Conservation (phyloP, 2,329 filamentous ascomycete species). For the Beauveria sp. region DNA sequence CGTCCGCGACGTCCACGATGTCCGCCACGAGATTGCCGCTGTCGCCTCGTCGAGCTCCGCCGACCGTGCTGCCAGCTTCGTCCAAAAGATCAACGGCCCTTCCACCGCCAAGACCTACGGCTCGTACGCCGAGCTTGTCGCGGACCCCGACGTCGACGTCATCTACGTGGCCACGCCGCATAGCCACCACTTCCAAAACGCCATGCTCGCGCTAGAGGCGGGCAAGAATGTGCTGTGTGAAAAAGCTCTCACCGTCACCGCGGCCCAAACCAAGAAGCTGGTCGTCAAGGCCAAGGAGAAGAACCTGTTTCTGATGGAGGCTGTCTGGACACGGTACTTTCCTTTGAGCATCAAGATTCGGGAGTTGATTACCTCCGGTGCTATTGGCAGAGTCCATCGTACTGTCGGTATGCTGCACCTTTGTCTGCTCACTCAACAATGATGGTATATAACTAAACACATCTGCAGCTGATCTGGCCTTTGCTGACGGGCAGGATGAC, state of each 20-base stretch:
- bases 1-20: slow-evolving; percentile 59
- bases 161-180: slow-evolving; percentile 87
- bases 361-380: slow-evolving; percentile 50
- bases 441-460: slow-evolving; percentile 9
- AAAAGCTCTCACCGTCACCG: slow-evolving; percentile 83
- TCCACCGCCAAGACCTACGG: slow-evolving; percentile 64
- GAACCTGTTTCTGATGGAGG: slow-evolving; percentile 73
- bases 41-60: slow-evolving; percentile 72
- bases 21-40: slow-evolving; percentile 70
- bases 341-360: slow-evolving; percentile 71
- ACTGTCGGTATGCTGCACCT: slow-evolving; percentile 37
- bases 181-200: slow-evolving; percentile 88
- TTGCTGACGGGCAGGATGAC: slow-evolving; percentile 51
- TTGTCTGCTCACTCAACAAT: not conserved
- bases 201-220: slow-evolving; percentile 72
- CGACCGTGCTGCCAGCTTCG: slow-evolving; percentile 62
- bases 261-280: slow-evolving; percentile 65
- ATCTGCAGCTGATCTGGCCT: slow-evolving; percentile 47
- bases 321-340: slow-evolving; percentile 86
- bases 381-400: slow-evolving; percentile 54
- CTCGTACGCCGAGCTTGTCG: slow-evolving; percentile 74
- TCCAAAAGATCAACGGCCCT: slow-evolving; percentile 63
- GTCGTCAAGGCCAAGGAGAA: slow-evolving; percentile 65
- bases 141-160: slow-evolving; percentile 72
- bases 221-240: slow-evolving; percentile 88